Base-by-base conservation (phyloP, 2,329 filamentous ascomycete species). In the Dactylellina drechsleri region DNA sequence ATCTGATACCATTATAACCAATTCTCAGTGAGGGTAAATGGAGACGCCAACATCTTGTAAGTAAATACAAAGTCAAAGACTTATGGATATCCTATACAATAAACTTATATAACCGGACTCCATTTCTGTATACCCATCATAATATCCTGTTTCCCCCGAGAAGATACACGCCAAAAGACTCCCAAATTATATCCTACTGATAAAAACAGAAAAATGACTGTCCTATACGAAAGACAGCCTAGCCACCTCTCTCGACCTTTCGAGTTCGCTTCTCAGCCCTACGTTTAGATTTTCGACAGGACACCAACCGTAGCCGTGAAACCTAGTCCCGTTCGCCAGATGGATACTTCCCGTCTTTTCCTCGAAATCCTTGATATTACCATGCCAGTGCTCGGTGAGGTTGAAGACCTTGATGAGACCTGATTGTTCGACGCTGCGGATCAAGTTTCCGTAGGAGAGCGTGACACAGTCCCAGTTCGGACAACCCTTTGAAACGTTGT, bases 241-340 rank as follows among this genome's bases (percentile, higher is more conserved):
- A 18, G 47, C 6, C 5, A 26, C 31, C 12, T 58, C 36, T 40
- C 23, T 45, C 28, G 26, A n/a, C 36, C 53, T 58, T 52, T 60
- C 71, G 50, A 68, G 36, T 45, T 62, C 43, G 13, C 31, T 47
- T 59, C 71, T 59, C 23, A 75, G 26, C 36, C 20, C 59, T 1
- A 65, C 59, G 16, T 75, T 75, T 45, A 75, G 31, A 53, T 75
- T 67, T 59, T 75, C 71, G 1, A 75, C 71, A 4, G 71, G 64
- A 41, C 71, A 75, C 71, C 71, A 75, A 8, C 71, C 71, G 45
- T 75, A 75, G 12, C 71, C 71, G 45, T 75, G 71, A 18, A 75
- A 75, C 20, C 71, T 62, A 6, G 71, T 75, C 3, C 71, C 71
- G 18, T 75, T 75, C 3, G 64, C 71, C 3, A 75, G 36, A 36